Evolutionary conservation across 139 green algal species (phyloP).

Genomic region (Chlamydomonas incerta): DNA sequence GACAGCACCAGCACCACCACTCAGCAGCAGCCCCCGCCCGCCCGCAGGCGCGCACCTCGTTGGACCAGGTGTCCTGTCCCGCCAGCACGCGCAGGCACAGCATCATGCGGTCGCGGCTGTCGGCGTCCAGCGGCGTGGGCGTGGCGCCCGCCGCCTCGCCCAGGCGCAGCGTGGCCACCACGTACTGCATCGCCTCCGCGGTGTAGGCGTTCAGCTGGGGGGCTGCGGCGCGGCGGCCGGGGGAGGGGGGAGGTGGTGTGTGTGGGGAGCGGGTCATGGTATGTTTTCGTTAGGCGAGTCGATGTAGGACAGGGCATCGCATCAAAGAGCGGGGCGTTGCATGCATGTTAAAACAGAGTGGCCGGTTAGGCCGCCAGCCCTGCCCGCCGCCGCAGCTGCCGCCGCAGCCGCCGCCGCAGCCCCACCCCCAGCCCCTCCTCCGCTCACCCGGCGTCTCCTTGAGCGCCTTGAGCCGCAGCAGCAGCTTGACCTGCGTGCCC

Average conservation of each 20-base stretch:
- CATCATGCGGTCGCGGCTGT: conserved; percentile 87
- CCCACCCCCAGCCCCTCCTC: background rate
- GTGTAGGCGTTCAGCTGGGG: conserved; percentile 2
- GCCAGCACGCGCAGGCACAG: conserved; percentile 80
- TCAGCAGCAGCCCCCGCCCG: too few species aligned
- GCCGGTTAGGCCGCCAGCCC: too few species aligned
- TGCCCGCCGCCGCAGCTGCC: too few species aligned
- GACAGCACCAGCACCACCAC: too few species aligned
- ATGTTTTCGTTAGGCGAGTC: too few species aligned
- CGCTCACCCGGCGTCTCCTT: conserved; percentile 28
- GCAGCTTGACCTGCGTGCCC: conserved; percentile 91
- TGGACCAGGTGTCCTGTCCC: conserved; percentile 38
- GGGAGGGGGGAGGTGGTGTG: too few species aligned
- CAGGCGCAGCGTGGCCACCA: conserved; percentile 89
- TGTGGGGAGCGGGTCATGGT: too few species aligned
- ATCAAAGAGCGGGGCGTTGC: too few species aligned
- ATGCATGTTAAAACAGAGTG: too few species aligned
- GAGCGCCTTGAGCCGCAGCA: conserved; percentile 81
- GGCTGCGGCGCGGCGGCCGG: background rate
- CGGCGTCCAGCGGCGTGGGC: conserved; percentile 75
- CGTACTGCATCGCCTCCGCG: conserved; percentile 84
- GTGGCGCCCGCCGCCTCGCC: conserved; percentile 66
- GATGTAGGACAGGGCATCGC: too few species aligned
- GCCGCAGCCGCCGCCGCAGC: too few species aligned
- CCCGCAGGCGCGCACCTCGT: conserved; percentile 47